Evolutionary conservation across 352 stramenopile genomes (phyloP).

Genomic region (Phytophthora citricola): DNA sequence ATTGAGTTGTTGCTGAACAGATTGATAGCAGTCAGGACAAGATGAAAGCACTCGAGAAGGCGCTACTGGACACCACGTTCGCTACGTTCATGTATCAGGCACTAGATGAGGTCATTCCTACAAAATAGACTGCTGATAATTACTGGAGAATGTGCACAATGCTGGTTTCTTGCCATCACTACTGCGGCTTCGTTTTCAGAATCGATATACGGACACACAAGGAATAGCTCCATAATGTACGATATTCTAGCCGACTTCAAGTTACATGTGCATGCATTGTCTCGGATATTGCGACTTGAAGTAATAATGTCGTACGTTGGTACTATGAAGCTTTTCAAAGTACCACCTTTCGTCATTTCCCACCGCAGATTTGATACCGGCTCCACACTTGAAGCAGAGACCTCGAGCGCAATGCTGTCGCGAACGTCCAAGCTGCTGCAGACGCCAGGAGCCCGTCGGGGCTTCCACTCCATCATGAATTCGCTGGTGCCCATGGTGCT

Average conservation of each 20-base stretch:
- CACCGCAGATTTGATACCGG: conserved; percentile 11
- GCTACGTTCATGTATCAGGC: conserved; percentile 82
- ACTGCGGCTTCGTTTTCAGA: neutral
- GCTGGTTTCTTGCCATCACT: conserved; percentile 2
- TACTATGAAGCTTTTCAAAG: too few relatives aligned
- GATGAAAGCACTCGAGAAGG: conserved; percentile 81
- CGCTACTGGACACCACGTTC: conserved; percentile 71
- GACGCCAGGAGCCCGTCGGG: conserved; percentile 34
- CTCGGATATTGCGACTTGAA: too few relatives aligned
- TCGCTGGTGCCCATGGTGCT: conserved; percentile 94
- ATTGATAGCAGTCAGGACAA: conserved; percentile 70
- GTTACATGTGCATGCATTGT: too few relatives aligned
- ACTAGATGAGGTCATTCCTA: conserved; percentile 59
- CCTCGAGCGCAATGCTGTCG: conserved; percentile 19
- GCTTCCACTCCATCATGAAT: conserved; percentile 64
- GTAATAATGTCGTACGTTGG: too few relatives aligned
- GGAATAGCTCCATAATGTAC: neutral
- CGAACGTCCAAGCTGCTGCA: conserved; percentile 18
- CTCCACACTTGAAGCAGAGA: conserved; percentile 39
- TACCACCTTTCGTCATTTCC: conserved; percentile 13
- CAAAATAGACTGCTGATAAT: conserved; percentile 27
- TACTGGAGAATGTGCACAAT: neutral
- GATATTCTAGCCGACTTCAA: neutral
- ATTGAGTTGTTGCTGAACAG: conserved; percentile 34
- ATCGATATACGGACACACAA: too few relatives aligned